A percentile compares a stretch with the other conserved stretches of the same genome.
phyloP scores from a whole-genome alignment of 2,329 filamentous ascomycete species.

The Diaporthe australafricana region DNA sequence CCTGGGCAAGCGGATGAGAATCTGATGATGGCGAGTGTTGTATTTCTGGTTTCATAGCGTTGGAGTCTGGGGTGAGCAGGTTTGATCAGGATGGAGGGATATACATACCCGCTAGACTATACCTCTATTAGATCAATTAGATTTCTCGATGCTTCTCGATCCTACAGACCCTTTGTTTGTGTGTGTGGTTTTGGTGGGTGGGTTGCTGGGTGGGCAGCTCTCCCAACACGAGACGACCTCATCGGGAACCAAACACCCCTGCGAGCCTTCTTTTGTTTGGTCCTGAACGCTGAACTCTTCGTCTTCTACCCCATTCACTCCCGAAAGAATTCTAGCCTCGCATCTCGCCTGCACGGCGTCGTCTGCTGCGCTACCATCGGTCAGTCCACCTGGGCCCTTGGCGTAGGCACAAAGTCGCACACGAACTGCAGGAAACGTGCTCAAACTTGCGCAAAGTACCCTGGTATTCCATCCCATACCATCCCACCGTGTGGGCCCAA shows the following conservation, averaged over 20 bases:
- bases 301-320: background rate
- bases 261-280: background rate
- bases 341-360: background rate
- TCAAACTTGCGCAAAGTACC: slow-evolving; percentile 17
- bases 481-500: background rate
- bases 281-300: background rate
- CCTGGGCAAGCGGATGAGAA: slow-evolving; percentile 46
- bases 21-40: slow-evolving; percentile 35
- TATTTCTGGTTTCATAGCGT: background rate
- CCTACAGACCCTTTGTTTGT: background rate
- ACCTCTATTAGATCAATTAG: background rate
- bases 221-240: background rate
- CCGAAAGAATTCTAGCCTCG: background rate
- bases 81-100: background rate
- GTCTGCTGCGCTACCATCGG: background rate
- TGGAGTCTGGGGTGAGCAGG: background rate
- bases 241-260: background rate
- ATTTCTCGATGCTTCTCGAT: background rate
- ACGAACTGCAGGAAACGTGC: slow-evolving; percentile 23
- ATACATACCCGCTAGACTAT: background rate
- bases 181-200: too few species aligned
- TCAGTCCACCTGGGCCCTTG: slow-evolving; percentile 12
- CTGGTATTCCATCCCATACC: background rate
- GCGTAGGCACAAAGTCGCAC: slow-evolving; percentile 11
- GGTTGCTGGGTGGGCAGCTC: background rate